Percentiles rank a stretch among this genome's conserved stretches.
Conservation (phyloP, 2,329 filamentous ascomycete species). For the Colletotrichum sp. region DNA sequence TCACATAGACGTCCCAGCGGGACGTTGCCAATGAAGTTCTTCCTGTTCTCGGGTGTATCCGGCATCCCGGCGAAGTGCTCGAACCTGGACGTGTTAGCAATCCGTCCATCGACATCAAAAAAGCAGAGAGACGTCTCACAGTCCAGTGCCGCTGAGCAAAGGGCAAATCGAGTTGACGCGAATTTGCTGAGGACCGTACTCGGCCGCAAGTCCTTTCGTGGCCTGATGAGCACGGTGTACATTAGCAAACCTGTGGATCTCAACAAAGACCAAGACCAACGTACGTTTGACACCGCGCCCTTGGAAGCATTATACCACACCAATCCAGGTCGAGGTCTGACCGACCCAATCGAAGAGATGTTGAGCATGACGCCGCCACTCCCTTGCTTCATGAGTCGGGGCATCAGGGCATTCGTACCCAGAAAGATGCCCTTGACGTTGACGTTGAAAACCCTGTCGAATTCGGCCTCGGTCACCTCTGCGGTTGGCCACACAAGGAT, state of each 20-base stretch:
- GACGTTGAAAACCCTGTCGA: constrained; percentile 68
- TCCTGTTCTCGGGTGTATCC: constrained; percentile 65
- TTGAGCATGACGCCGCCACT: constrained; percentile 75
- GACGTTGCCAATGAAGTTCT: constrained; percentile 29
- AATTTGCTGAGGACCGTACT: constrained; percentile 75
- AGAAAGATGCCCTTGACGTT: constrained; percentile 72
- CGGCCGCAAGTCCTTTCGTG: constrained; percentile 65
- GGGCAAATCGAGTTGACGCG: constrained; percentile 76
- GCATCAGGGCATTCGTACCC: constrained; percentile 52
- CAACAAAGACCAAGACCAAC: neutral
- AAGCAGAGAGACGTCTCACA: no score
- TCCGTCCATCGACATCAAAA: neutral
- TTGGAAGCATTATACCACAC: constrained; percentile 76
- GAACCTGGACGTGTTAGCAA: neutral
- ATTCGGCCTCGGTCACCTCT: constrained; percentile 69
- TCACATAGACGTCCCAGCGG: constrained; percentile 34
- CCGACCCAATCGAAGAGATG: constrained; percentile 78
- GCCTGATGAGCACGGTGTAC: constrained; percentile 33
- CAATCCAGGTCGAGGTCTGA: constrained; percentile 62
- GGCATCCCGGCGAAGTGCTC: constrained; percentile 63
- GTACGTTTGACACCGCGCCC: constrained; percentile 61
- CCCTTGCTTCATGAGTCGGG: constrained; percentile 64
- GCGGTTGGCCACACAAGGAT: constrained; percentile 49
- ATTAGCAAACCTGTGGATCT: neutral
- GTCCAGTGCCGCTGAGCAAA: constrained; percentile 68